These are phyloP conservation scores for Cavenderia fasciculata DNA, from an alignment of 78 protist species.

Conservation along the genomic window DNA sequence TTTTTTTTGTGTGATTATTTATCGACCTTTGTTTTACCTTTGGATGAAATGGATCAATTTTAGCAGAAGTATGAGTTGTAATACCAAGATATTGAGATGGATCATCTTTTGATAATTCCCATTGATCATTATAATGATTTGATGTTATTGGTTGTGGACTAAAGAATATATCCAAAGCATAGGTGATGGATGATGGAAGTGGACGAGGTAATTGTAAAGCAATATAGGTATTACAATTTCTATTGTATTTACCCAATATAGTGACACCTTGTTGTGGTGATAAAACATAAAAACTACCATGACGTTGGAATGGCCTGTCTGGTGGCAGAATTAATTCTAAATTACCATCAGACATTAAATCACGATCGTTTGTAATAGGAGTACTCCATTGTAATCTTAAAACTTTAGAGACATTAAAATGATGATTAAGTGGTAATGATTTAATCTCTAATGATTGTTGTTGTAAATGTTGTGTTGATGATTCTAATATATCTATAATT, in stretches of 20 bases:
- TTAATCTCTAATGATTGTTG: neutral
- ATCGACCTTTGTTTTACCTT: neutral
- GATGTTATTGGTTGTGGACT: neutral
- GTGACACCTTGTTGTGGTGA: neutral
- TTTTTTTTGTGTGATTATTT: too few species aligned
- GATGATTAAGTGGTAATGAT: neutral
- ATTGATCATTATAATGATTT: neutral
- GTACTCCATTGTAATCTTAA: conserved; percentile 6
- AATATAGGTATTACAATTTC: neutral
- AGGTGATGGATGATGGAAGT: neutral
- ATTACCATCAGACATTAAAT: neutral
- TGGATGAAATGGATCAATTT: conserved; percentile 2
- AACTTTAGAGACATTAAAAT: neutral
- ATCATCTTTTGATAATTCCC: neutral
- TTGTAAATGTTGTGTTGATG: too few species aligned
- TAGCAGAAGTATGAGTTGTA: conserved; percentile 1
- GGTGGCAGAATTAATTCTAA: neutral
- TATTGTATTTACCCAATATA: neutral
- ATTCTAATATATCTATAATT: neutral
- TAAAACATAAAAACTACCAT: neutral
- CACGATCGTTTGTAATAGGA: neutral
- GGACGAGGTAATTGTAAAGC: neutral
- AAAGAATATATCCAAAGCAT: neutral
- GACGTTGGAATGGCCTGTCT: conserved; percentile 10
- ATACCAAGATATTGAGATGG: conserved; percentile 3